A percentile compares a stretch with the other conserved stretches of the same genome.
phyloP scores from a whole-genome alignment of 129 eudicot genomes.

The Rutidosis leptorrhynchoides region DNA sequence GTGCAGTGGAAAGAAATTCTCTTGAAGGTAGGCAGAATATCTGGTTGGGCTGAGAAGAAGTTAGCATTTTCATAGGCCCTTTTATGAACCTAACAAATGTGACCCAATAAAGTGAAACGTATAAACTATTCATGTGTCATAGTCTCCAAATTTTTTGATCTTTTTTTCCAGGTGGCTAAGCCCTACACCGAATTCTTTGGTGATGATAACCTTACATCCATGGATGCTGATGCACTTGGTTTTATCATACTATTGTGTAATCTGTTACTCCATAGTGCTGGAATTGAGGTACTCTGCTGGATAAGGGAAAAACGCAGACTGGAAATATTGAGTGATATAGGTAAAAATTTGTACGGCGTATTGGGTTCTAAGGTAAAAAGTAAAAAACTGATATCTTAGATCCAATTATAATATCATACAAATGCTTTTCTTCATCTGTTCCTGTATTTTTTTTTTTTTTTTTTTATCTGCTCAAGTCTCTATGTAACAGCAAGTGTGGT shows the following conservation, averaged over 20 bases:
- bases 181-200: constrained; percentile 58
- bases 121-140: background rate
- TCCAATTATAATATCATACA: constrained; percentile 7
- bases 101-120: no score
- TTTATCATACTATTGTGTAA: no score
- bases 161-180: constrained; percentile 59
- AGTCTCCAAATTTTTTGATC: constrained; percentile 1
- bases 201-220: constrained; percentile 41
- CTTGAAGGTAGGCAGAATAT: constrained; percentile 47
- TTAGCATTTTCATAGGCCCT: background rate
- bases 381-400: no score
- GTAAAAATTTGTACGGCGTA: no score
- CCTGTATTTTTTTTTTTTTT: background rate
- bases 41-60: background rate
- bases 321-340: no score
- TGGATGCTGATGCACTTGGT: constrained; percentile 33
- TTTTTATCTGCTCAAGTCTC: background rate
- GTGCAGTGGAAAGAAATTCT: constrained; percentile 74
- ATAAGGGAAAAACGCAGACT: no score
- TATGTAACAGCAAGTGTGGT: background rate
- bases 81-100: background rate
- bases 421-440: background rate
- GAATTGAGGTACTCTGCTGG: no score
- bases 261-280: no score
- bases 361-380: no score